Conservation (phyloP, 768 basidiomycete species). For the Macrolepiota dolichaula region DNA sequence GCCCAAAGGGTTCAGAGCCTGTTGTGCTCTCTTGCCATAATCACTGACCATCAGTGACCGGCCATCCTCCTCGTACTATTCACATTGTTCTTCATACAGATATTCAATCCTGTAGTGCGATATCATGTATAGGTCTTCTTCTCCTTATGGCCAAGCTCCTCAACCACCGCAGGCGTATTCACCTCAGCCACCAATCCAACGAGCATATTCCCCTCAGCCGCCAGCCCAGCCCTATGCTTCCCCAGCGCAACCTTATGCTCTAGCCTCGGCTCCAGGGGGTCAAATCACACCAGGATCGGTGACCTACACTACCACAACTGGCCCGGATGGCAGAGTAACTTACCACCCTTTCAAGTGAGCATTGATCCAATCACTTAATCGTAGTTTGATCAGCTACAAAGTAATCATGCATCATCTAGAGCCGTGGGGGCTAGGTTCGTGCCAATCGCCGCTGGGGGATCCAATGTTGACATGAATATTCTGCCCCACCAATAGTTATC, state of each 20-base stretch:
- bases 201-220: constrained; percentile 13
- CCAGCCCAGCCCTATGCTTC: constrained; percentile 1
- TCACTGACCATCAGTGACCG: background rate
- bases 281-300: constrained; percentile 65
- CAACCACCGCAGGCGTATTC: constrained; percentile 12
- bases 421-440: constrained; percentile 72
- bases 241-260: background rate
- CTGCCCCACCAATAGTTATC: constrained; percentile 49
- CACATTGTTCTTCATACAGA: background rate
- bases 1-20: background rate
- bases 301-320: constrained; percentile 67
- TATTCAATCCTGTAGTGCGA: background rate
- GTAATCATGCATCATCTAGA: constrained; percentile 34
- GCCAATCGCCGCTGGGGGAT: constrained; percentile 8
- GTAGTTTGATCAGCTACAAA: constrained; percentile 8
- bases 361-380: background rate
- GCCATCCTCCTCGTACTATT: background rate
- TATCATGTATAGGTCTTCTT: constrained; percentile 18
- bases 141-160: constrained; percentile 18
- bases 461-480: constrained; percentile 18
- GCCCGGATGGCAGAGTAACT: constrained; percentile 55
- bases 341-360: constrained; percentile 71
- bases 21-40: background rate
- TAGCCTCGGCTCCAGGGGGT: constrained; percentile 12
- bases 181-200: constrained; percentile 11